These are phyloP conservation scores for Colletotrichum kahawae DNA, from an alignment of 2,329 filamentous ascomycete species.

Conservation along the genomic window DNA sequence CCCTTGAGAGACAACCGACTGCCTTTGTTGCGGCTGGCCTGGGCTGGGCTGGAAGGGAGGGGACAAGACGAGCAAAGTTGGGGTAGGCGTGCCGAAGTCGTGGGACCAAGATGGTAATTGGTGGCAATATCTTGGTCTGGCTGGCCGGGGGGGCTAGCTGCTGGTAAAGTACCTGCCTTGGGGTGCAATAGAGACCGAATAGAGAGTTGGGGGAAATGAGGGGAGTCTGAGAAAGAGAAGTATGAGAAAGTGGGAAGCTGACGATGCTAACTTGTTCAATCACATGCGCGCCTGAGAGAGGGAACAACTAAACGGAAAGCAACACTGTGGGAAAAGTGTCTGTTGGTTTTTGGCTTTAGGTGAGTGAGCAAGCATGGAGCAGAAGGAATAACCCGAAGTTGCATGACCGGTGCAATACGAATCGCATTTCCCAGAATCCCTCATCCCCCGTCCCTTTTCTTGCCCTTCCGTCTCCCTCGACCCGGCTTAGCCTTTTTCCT, in stretches of 20 bases:
- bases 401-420: background rate
- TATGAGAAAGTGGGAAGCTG: background rate
- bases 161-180: background rate
- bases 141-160: background rate
- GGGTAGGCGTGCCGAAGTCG: background rate
- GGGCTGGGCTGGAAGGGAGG: background rate
- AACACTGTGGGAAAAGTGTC: background rate
- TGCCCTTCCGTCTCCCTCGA: background rate
- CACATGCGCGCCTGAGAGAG: background rate
- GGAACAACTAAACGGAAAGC: background rate
- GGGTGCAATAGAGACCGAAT: background rate
- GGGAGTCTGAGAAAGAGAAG: background rate
- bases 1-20: background rate
- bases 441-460: background rate
- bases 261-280: background rate
- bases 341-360: background rate
- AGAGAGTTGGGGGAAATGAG: background rate
- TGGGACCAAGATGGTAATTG: conserved; percentile 2
- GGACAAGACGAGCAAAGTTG: conserved; percentile 1
- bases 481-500: background rate
- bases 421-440: background rate
- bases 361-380: background rate
- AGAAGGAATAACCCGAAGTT: background rate
- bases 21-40: background rate
- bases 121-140: conserved; percentile 8